Base-by-base conservation (phyloP, 441 rosid genomes). In the Syzygium malaccense region DNA sequence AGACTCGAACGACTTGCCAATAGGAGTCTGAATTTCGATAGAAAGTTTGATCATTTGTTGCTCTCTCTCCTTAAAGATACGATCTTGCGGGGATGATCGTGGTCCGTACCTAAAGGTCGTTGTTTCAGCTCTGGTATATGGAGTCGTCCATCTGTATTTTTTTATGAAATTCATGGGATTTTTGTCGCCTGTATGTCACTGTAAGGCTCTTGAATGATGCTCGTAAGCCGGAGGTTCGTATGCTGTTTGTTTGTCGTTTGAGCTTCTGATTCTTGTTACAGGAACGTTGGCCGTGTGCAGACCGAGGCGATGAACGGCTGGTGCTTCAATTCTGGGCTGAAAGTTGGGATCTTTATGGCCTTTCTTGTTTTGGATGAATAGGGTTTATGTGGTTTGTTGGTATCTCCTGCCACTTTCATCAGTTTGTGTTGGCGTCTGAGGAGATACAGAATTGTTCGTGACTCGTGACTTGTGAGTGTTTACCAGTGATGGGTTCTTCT, bases 401-500 rank as follows among this genome's bases (percentile, higher is more conserved):
- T 83, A 85, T 86, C 86, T 2, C 51, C 85, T 25, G 62, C 89
- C 78, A 37, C 45, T 37, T 48, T 49, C 83, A 28, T 60, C 32
- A 87, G 84, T 49, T 53, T 87, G 45, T 20, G 41, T 13, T 26
- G 37, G 48, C 26, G 75, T 68, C 55, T 62, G 48, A 49, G 45
- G 75, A 4, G 32, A 55, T 48, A 62, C 45, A n/a, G 75, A 18
- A 30, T 58, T 49, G 57, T 30, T 45, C 45, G 79, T 28, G 79
- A 28, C 19, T 57, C 6, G 51, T 41, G 53, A 49, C 41, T 48
- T 14, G 87, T 26, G 85, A 87, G 56, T 23, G 66, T 85, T 79
- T 78, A 53, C 55, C n/a, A 75, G 83, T 75, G 23, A 89, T 86
- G 94, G 90, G 89, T 48, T 95, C 95, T 80, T 89, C 95, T 90